These are phyloP conservation scores for Phytophthora chlamydospora DNA, from an alignment of 352 stramenopile genomes.

Conservation along the genomic window DNA sequence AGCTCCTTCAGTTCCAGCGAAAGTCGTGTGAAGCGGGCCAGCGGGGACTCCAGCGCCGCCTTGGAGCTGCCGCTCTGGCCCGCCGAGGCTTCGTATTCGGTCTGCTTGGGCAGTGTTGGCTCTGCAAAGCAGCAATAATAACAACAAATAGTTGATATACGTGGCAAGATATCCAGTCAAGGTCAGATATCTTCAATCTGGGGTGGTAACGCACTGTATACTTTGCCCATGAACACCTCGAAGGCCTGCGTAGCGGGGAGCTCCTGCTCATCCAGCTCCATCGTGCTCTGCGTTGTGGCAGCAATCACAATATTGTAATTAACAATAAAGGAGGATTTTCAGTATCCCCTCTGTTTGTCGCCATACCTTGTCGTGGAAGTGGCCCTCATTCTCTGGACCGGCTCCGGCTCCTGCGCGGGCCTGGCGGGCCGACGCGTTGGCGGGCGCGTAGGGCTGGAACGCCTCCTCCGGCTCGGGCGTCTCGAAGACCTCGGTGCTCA, in stretches of 20 bases:
- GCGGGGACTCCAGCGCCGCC: slow-evolving; percentile 59
- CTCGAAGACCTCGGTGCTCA: slow-evolving; percentile 81
- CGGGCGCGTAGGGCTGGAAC: slow-evolving; percentile 66
- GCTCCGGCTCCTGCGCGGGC: slow-evolving; percentile 13
- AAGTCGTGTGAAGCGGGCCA: slow-evolving; percentile 74
- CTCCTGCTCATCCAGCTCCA: slow-evolving; percentile 68
- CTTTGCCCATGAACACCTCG: slow-evolving; percentile 84
- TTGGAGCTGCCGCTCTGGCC: slow-evolving; percentile 20
- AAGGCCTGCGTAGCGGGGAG: slow-evolving; percentile 64
- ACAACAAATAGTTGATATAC: slow-evolving; percentile 6
- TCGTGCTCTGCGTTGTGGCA: slow-evolving; percentile 39
- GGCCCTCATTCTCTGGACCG: slow-evolving; percentile 44
- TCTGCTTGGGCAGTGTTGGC: slow-evolving; percentile 51
- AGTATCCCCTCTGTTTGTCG: neutral
- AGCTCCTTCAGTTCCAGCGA: slow-evolving; percentile 76
- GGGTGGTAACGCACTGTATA: slow-evolving; percentile 62
- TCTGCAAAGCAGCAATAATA: slow-evolving; percentile 36
- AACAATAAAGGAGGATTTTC: slow-evolving; percentile 4
- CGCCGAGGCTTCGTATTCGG: slow-evolving; percentile 54
- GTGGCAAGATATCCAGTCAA: neutral
- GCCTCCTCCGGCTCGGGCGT: slow-evolving; percentile 67
- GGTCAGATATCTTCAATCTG: neutral
- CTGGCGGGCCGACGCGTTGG: slow-evolving; percentile 32
- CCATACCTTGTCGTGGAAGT: slow-evolving; percentile 66
- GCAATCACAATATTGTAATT: slow-evolving; percentile 1